These are phyloP conservation scores for Lolium perenne DNA, from an alignment of 176 grass and related monocot genomes.

Conservation along the genomic window DNA sequence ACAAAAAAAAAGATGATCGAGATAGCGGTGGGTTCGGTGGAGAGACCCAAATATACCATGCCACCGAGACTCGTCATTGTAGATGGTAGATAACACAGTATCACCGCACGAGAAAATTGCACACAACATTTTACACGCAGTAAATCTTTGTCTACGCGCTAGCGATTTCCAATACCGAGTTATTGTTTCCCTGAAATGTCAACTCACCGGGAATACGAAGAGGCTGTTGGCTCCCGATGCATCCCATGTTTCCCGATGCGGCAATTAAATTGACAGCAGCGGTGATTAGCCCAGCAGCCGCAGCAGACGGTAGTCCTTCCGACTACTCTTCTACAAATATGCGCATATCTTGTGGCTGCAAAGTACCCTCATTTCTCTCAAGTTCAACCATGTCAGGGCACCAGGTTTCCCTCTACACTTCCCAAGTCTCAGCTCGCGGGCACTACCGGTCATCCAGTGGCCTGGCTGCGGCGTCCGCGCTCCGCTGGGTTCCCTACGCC, in stretches of 20 bases:
- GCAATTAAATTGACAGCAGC: background rate
- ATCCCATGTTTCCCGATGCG: background rate
- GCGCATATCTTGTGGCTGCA: background rate
- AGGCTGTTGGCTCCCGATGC: background rate
- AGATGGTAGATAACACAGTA: too few species aligned
- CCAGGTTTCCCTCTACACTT: background rate
- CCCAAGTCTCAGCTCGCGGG: background rate
- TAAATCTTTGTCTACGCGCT: too few species aligned
- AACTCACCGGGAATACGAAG: background rate
- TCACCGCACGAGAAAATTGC: too few species aligned
- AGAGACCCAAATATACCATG: too few species aligned
- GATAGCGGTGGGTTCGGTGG: too few species aligned
- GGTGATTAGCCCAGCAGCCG: background rate
- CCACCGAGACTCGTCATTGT: too few species aligned
- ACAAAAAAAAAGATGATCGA: too few species aligned
- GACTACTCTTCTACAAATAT: background rate
- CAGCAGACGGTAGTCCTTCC: background rate
- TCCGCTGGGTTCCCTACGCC: background rate
- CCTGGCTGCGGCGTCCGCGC: background rate
- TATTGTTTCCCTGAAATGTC: too few species aligned
- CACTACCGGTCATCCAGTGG: background rate
- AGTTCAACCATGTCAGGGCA: background rate
- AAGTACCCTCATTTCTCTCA: too few species aligned
- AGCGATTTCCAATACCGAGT: too few species aligned
- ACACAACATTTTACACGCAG: too few species aligned